Percentiles rank a stretch among this genome's conserved stretches.
phyloP scores from a whole-genome alignment of 805 yeast genomes.

The Candida gorgasii region DNA sequence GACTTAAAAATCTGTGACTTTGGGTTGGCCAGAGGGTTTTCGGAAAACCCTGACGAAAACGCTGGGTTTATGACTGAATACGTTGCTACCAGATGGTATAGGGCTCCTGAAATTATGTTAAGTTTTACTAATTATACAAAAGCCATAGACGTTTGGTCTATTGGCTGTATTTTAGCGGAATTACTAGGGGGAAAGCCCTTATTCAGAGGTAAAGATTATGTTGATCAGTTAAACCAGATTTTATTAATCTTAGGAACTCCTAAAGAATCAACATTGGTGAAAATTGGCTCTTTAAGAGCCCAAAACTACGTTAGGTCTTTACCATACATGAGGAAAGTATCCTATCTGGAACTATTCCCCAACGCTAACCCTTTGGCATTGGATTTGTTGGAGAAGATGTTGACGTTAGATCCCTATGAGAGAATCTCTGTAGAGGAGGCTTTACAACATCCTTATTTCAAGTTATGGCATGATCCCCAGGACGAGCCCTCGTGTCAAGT shows the following conservation, averaged over 20 bases:
- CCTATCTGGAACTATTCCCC: conserved; percentile 73
- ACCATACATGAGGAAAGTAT: conserved; percentile 78
- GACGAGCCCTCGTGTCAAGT: conserved; percentile 85
- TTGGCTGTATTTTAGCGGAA: conserved; percentile 96
- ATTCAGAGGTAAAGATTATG: conserved; percentile 94
- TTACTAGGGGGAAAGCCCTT: conserved; percentile 87
- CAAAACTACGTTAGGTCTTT: conserved; percentile 87
- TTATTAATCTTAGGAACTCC: conserved; percentile 92
- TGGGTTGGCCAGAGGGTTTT: conserved; percentile 91
- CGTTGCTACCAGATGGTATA: conserved; percentile 98
- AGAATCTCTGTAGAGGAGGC: conserved; percentile 93
- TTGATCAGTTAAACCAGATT: conserved; percentile 89
- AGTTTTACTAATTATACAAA: conserved; percentile 92
- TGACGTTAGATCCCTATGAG: conserved; percentile 85
- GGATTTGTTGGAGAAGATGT: conserved; percentile 77
- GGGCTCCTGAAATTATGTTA: conserved; percentile 97
- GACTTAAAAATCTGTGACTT: conserved; percentile 95
- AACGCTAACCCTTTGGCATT: conserved; percentile 84
- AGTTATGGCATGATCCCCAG: conserved; percentile 91
- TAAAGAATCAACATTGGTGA: conserved; percentile 46
- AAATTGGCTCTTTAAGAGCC: conserved; percentile 79
- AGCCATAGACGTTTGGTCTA: conserved; percentile 97
- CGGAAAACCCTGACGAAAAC: conserved; percentile 77
- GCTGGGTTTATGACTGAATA: conserved; percentile 96
- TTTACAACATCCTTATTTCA: conserved; percentile 82